Evolutionary conservation across 1,284 basidiomycete genomes (phyloP), one percentile per base, ranked within the genome.

Genomic region (Ceratobasidium papillatum): DNA sequence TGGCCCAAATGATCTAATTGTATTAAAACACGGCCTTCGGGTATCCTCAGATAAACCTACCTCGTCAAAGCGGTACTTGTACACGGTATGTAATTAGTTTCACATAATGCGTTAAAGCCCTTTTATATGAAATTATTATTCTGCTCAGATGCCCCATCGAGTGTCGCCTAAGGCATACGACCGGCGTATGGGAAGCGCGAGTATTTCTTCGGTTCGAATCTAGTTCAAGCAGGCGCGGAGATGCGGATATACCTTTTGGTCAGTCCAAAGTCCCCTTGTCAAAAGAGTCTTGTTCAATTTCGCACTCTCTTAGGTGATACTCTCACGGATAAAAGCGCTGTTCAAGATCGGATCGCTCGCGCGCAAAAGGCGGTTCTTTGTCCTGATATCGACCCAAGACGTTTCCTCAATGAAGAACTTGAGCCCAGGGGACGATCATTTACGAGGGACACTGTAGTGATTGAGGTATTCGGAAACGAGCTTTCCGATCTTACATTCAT

Each of bases 281-380:
- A 1, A 14, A 56, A 51, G 38, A 14, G n/a, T n/a, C n/a, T n/a
- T 25, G 43, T 45, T 19, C 12, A 45, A 45, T 45, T 41, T 25
- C n/a, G n/a, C n/a, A 27, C 22, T 8, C 36, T 12, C 30, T 8
- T 32, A 66, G 63, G 63, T 17, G 63, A 66, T 19, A 36, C 32
- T 14, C 19, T 66, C 25, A 51, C 27, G 12, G 47, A 52, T n/a
- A 47, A 47, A 25, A 52, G 47, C 47, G 27, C 19, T 17, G 89
- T 94, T 0, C 89, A 93, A 76, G 88, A 89, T 12, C 84, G 88
- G 1, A 88, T 94, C 64, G 62, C 62, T 19, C 85, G 89, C 0
- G 92, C 92, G 0, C 92, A 94, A 79, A 82, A 84, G 0, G 92
- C 92, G 0, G 89, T 93, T 14, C 82, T 94, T 2, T 91, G 90